Conservation (phyloP, 192 early-diverging fungal species). For the Coemansia sp. region DNA sequence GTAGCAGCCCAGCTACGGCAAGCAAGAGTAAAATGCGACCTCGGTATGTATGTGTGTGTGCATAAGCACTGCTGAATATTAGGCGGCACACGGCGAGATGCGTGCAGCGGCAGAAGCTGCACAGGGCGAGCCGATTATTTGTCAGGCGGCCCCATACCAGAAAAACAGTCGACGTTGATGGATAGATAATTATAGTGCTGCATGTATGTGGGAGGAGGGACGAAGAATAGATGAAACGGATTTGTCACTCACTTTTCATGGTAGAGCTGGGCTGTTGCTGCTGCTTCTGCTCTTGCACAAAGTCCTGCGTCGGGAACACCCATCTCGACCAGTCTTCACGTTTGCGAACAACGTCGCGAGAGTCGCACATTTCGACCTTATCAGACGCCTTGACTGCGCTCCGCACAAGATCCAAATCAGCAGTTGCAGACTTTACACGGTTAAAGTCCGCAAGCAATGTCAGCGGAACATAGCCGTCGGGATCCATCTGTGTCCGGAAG, state of each 20-base stretch:
- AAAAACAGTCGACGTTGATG: background rate
- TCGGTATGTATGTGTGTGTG: background rate
- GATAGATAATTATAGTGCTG: background rate
- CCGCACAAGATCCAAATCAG: constrained; percentile 65
- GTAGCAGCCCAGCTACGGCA: constrained; percentile 16
- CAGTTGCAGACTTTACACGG: constrained; percentile 74
- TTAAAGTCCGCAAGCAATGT: constrained; percentile 83
- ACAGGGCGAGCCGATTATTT: background rate
- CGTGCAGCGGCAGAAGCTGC: background rate
- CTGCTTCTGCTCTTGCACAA: constrained; percentile 46
- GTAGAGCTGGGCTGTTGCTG: constrained; percentile 36
- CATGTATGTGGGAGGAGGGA: background rate
- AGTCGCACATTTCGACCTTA: constrained; percentile 62
- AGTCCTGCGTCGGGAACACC: constrained; percentile 73
- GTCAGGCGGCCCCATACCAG: background rate
- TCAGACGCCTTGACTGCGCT: constrained; percentile 56
- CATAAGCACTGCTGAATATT: background rate
- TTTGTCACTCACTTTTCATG: constrained; percentile 55
- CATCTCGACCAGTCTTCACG: constrained; percentile 83
- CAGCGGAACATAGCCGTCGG: constrained; percentile 79
- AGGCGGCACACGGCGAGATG: background rate
- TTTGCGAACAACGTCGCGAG: constrained; percentile 62
- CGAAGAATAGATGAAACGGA: background rate
- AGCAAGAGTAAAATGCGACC: background rate
- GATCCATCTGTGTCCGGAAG: constrained; percentile 90